These are phyloP conservation scores for Rhododendron ovatum DNA, from an alignment of 148 eudicot species.

Conservation along the genomic window DNA sequence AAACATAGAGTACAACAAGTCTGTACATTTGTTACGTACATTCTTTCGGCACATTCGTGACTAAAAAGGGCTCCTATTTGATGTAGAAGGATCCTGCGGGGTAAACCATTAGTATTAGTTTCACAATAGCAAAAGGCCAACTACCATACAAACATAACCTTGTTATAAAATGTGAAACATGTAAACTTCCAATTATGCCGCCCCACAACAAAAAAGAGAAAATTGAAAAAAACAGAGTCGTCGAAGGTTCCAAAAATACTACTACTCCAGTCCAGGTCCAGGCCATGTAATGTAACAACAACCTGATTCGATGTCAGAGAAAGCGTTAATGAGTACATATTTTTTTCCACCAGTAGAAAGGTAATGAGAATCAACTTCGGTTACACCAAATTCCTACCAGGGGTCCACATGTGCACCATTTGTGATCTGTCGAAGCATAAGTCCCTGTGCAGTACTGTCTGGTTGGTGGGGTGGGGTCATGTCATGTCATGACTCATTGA, in stretches of 20 bases:
- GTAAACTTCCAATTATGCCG: background rate
- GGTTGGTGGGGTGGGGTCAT: background rate
- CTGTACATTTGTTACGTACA: no score
- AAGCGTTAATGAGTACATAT: background rate
- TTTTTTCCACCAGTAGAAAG: background rate
- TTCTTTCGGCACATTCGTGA: no score
- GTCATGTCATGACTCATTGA: no score
- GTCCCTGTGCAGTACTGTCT: background rate
- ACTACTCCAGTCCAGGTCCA: background rate
- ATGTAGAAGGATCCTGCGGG: no score
- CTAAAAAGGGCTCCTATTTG: no score
- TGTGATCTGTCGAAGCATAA: background rate
- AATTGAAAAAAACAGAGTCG: background rate
- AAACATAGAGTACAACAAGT: no score
- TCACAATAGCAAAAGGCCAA: no score
- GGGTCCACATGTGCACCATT: constrained; percentile 3
- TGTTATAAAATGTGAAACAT: no score
- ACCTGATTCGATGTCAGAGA: background rate
- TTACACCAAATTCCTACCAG: background rate
- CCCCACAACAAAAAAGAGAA: background rate
- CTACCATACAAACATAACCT: no score
- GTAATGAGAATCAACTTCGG: no score
- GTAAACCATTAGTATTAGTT: no score
- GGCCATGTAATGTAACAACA: no score
- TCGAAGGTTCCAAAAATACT: background rate